Percentiles rank a stretch among this genome's conserved stretches.
These are phyloP conservation scores for Xylariaceae sp. DNA, from an alignment of 2,329 filamentous ascomycete species.

Conservation along the genomic window DNA sequence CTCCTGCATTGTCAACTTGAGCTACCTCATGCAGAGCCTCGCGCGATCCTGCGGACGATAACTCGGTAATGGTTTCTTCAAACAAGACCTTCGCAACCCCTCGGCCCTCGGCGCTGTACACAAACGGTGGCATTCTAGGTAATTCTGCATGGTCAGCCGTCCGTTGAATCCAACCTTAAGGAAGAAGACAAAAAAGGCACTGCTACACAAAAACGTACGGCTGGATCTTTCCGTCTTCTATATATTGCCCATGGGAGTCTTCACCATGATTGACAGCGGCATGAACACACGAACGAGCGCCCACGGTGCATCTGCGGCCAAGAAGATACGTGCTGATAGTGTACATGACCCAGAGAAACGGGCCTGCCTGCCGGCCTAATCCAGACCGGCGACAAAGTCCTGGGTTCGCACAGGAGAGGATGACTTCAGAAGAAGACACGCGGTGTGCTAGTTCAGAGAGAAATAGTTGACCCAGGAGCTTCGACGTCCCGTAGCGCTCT, in stretches of 20 bases:
- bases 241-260: conserved; percentile 17
- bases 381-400: conserved; percentile 16
- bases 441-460: conserved; percentile 27
- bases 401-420: conserved; percentile 13
- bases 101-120: conserved; percentile 11
- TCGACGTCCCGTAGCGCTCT: conserved; percentile 22
- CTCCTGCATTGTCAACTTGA: too few relatives aligned
- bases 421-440: conserved; percentile 15
- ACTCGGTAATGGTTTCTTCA: conserved; percentile 16
- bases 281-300: conserved; percentile 14
- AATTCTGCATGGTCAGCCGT: neutral
- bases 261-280: conserved; percentile 5
- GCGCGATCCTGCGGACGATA: conserved; percentile 9
- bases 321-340: conserved; percentile 6
- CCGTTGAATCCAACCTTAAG: neutral
- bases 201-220: conserved; percentile 12
- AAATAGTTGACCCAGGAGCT: conserved; percentile 30
- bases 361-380: neutral
- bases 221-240: conserved; percentile 15
- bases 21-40: too few relatives aligned
- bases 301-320: conserved; percentile 1
- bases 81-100: conserved; percentile 4
- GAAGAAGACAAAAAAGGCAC: neutral
- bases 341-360: neutral
- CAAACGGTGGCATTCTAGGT: conserved; percentile 14